A percentile compares a stretch with the other conserved stretches of the same genome.
Evolutionary conservation across 2,329 filamentous ascomycete species (phyloP).

Genomic region (Tolypocladium capitatum): DNA sequence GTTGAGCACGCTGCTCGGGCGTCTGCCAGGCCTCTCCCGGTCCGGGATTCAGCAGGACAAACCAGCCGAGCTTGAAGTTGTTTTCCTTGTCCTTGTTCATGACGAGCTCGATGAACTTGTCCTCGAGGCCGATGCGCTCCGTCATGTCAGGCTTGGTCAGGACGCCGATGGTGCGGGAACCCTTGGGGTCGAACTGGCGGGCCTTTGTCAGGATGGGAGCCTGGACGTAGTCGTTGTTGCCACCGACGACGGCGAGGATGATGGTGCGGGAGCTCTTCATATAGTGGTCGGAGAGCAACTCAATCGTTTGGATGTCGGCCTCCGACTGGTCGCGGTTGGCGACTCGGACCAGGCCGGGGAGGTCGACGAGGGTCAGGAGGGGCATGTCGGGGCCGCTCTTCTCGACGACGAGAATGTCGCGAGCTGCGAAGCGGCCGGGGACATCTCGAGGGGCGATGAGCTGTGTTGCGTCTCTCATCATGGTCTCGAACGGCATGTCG

Average conservation of each 20-base stretch:
- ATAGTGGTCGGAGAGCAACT: constrained; percentile 36
- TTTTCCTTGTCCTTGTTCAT: constrained; percentile 36
- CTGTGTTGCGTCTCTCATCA: constrained; percentile 37
- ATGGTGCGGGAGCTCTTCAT: constrained; percentile 43
- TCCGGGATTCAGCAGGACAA: constrained; percentile 35
- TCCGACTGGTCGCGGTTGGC: constrained; percentile 39
- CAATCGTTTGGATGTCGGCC: constrained; percentile 38
- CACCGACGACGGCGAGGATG: constrained; percentile 41
- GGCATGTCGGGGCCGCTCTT: constrained; percentile 45
- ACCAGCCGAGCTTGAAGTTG: constrained; percentile 38
- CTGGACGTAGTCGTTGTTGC: constrained; percentile 41
- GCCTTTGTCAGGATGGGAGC: constrained; percentile 38
- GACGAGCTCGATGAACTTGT: constrained; percentile 40
- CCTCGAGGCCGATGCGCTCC: constrained; percentile 37
- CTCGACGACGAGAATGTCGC: constrained; percentile 44
- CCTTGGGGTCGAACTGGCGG: constrained; percentile 34
- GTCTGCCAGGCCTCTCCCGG: constrained; percentile 31
- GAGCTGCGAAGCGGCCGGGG: constrained; percentile 35
- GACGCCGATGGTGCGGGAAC: constrained; percentile 36
- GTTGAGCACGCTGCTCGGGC: constrained; percentile 25
- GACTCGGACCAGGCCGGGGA: constrained; percentile 44
- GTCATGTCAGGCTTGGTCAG: constrained; percentile 40
- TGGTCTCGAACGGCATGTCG: constrained; percentile 32
- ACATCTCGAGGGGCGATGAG: constrained; percentile 36
- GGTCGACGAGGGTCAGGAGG: constrained; percentile 46